Percentiles rank a stretch among this genome's conserved stretches.
These are phyloP conservation scores for Nicotiana obtusifolia DNA, from an alignment of 257 asterid species.

Conservation along the genomic window DNA sequence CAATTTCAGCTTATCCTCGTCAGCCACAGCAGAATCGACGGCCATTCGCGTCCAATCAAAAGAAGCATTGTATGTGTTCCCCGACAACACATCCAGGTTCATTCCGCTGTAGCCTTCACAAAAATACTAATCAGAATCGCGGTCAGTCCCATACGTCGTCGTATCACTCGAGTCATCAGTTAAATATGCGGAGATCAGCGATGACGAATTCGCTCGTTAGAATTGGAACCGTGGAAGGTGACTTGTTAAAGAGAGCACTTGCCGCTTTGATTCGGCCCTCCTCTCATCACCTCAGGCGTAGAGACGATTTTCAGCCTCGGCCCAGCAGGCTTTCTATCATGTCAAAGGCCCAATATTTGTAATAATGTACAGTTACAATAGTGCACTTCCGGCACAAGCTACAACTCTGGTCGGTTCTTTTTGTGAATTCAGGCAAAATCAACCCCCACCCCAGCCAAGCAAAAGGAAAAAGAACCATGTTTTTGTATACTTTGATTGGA, in stretches of 20 bases:
- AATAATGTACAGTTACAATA: not conserved
- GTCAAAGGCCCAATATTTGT: constrained; percentile 52
- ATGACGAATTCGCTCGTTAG: constrained; percentile 90
- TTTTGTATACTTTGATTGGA: not conserved
- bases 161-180: constrained; percentile 46
- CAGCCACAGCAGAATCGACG: constrained; percentile 25
- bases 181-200: constrained; percentile 86
- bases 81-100: constrained; percentile 40
- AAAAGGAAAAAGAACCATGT: not conserved
- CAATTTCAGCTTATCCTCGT: constrained; percentile 36
- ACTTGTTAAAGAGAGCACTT: constrained; percentile 68
- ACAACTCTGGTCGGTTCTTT: not conserved
- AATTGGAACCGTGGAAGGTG: constrained; percentile 92
- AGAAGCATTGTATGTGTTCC: constrained; percentile 31
- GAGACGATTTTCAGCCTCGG: constrained; percentile 58
- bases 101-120: constrained; percentile 34
- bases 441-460: not conserved
- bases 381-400: too few species aligned
- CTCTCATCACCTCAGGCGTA: constrained; percentile 68
- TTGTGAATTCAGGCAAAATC: not conserved
- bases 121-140: not conserved
- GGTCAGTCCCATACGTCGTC: constrained; percentile 20
- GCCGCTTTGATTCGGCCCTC: constrained; percentile 84
- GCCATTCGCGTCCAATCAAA: constrained; percentile 26
- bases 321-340: constrained; percentile 71